phyloP scores from a whole-genome alignment of 345 rosid species.

The Populus simonii region DNA sequence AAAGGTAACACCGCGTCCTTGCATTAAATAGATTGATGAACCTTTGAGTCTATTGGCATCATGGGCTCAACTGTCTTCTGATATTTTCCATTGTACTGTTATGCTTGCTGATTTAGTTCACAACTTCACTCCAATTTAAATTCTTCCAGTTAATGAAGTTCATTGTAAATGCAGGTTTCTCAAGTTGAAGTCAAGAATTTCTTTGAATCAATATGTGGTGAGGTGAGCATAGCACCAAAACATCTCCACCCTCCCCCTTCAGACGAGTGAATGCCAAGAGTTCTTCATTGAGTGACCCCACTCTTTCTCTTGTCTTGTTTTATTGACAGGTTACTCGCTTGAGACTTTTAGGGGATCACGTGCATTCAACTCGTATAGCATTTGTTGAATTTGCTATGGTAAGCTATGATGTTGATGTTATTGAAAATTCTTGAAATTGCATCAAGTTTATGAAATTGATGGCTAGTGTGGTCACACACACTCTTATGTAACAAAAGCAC shows the following conservation, averaged over 20 bases:
- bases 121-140: not conserved
- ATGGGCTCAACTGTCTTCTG: not conserved
- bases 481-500: not conserved
- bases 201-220: slow-evolving; percentile 82
- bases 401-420: slow-evolving; percentile 17
- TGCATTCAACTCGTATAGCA: slow-evolving; percentile 85
- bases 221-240: slow-evolving; percentile 46
- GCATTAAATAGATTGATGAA: slow-evolving; percentile 3
- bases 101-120: not conserved
- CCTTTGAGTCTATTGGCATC: not conserved
- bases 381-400: slow-evolving; percentile 89
- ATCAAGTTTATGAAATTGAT: not conserved
- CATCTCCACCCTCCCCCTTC: not conserved
- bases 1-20: slow-evolving; percentile 41
- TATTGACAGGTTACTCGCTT: slow-evolving; percentile 65
- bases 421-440: not conserved
- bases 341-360: slow-evolving; percentile 80
- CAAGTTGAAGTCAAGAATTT: slow-evolving; percentile 76
- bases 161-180: slow-evolving; percentile 46
- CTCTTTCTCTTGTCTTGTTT: not conserved
- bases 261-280: not conserved
- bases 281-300: not conserved
- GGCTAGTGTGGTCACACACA: not conserved
- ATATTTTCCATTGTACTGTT: not conserved
- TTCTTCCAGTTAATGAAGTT: not conserved